Evolutionary conservation across 352 stramenopile species (phyloP), one percentile per base, ranked within the genome.

Genomic region (Globisporangium lucens): DNA sequence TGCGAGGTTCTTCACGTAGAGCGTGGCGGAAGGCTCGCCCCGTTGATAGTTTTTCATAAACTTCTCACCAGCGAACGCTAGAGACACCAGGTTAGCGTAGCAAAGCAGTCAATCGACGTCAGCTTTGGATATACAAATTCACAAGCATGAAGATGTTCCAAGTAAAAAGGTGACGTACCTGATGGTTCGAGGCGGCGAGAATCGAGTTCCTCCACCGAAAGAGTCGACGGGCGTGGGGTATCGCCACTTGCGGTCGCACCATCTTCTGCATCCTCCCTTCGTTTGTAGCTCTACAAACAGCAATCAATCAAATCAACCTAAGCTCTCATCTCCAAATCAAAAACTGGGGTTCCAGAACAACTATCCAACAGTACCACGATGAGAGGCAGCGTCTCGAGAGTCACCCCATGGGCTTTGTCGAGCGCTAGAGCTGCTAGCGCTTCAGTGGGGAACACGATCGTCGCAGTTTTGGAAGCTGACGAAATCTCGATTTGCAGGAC

Each of bases 1-100:
- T 10, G 86, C 74, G 24, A 96, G 73, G 68, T 96, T 96, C 71
- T 94, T 96, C 47, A 94, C 75, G 67, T 94, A 96, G 1, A 96
- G 72, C 24, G 83, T 83, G 12, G 65, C 55, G 1, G 82, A 90
- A 17, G 78, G 71, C 5, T 84, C 73, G 5, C 85, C 85, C 6
- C 72, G 74, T 27, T 77, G 53, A 56, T 96, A 96, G 8, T 83
- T 90, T 41, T 78, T 82, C 83, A 94, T 92, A 2, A 70, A 77
- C 62, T 89, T 93, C 47, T 91, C 75, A 3, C 66, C 17, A 1
- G 36, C 58, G 3, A 88, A 63, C 6, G 63, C 79, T 88, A 33
- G 1, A 13, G 2, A 24, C 7, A 24, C 22, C n/a, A 53, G 13
- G 20, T 49, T 5, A 51, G 6, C 36, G 12, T 15, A 43, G 10